Conservation (phyloP, 2,329 filamentous ascomycete species). For the Botryotinia globosa region DNA sequence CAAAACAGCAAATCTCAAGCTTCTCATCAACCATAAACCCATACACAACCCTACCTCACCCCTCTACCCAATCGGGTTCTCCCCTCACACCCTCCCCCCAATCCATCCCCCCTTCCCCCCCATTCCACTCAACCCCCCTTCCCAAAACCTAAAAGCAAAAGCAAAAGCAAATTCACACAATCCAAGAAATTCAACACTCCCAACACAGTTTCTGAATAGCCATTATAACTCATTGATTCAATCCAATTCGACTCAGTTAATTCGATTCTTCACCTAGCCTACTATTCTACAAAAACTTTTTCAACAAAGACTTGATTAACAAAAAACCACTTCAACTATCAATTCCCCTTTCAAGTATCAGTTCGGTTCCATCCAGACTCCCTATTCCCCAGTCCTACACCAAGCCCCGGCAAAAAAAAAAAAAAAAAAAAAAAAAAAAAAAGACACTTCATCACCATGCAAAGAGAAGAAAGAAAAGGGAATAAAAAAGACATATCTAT, state of each 20-base stretch:
- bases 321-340: neutral
- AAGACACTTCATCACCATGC: conserved; percentile 7
- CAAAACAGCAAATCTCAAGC: neutral
- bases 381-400: neutral
- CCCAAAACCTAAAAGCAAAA: neutral
- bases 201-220: neutral
- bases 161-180: neutral
- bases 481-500: conserved; percentile 16
- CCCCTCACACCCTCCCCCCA: too few relatives aligned
- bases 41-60: neutral
- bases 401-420: neutral
- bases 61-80: neutral
- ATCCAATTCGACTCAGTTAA: neutral
- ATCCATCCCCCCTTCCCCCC: too few relatives aligned
- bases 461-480: neutral
- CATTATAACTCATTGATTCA: neutral
- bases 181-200: neutral
- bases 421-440: neutral
- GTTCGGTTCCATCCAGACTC: neutral
- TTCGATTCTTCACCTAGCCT: neutral
- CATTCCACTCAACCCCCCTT: neutral
- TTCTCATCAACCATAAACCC: too few relatives aligned
- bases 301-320: neutral
- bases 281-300: neutral
- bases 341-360: neutral